Conservation (phyloP, 495 filamentous ascomycete species). For the Podospora pseudoanserina region DNA sequence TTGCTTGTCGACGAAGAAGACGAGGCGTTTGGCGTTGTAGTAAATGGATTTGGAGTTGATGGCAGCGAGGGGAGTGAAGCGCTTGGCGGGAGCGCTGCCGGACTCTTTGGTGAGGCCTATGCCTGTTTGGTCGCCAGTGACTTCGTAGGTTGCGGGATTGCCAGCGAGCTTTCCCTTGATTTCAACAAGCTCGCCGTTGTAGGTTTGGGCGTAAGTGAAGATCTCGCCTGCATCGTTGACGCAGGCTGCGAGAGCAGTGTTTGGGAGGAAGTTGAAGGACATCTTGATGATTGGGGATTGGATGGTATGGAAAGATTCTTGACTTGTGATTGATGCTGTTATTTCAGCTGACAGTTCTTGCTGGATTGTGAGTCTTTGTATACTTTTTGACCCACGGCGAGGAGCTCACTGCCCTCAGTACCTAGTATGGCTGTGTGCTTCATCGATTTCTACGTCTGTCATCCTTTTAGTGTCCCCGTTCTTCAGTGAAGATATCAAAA, state of each 20-base stretch:
- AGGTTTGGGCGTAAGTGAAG: constrained; percentile 12
- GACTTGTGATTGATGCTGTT: neutral
- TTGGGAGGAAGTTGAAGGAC: constrained; percentile 2
- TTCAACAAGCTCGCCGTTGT: constrained; percentile 7
- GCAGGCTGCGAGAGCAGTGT: neutral
- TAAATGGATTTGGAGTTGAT: neutral
- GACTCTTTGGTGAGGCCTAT: neutral
- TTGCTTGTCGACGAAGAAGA: constrained; percentile 11
- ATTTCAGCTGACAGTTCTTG: neutral
- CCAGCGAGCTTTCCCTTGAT: constrained; percentile 7
- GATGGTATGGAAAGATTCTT: neutral
- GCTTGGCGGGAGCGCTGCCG: constrained; percentile 4
- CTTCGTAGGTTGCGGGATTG: constrained; percentile 4
- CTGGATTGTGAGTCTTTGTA: neutral
- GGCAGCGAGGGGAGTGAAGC: constrained; percentile 8
- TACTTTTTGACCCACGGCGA: neutral
- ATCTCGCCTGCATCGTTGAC: neutral
- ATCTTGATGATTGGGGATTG: neutral
- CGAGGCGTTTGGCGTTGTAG: constrained; percentile 1
- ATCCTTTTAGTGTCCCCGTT: neutral
- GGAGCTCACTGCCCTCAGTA: neutral
- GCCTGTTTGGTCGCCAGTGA: neutral
- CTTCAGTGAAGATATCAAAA: neutral
- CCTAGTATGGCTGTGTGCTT: neutral
- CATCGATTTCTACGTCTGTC: neutral